These are phyloP conservation scores for Xanthoconium separans DNA, from an alignment of 1,284 basidiomycete species.

Conservation along the genomic window DNA sequence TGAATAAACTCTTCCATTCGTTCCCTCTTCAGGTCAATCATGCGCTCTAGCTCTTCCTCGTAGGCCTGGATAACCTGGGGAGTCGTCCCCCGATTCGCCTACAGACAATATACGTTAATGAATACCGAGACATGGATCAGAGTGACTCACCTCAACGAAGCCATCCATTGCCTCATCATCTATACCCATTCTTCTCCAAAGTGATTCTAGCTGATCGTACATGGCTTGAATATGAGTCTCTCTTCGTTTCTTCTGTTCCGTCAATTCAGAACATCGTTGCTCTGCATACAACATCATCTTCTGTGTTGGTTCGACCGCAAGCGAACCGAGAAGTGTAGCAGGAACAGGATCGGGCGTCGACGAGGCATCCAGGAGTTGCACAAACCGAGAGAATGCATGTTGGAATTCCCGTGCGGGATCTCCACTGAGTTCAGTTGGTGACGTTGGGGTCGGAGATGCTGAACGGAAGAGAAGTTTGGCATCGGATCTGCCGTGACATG, in stretches of 20 bases:
- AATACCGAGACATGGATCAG: background rate
- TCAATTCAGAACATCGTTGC: slow-evolving; percentile 55
- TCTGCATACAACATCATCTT: slow-evolving; percentile 65
- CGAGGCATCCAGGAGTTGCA: slow-evolving; percentile 60
- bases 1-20: slow-evolving; percentile 86
- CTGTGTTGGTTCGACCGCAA: slow-evolving; percentile 68
- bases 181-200: slow-evolving; percentile 81
- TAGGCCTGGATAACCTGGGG: slow-evolving; percentile 76
- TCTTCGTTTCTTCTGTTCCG: slow-evolving; percentile 64
- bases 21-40: slow-evolving; percentile 86
- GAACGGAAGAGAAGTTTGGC: slow-evolving; percentile 26
- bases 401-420: slow-evolving; percentile 44
- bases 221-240: slow-evolving; percentile 80
- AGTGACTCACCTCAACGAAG: slow-evolving; percentile 64
- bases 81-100: slow-evolving; percentile 69
- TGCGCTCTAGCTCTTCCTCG: slow-evolving; percentile 86
- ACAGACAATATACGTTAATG: background rate
- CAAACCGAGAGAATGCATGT: slow-evolving; percentile 61
- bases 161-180: slow-evolving; percentile 71
- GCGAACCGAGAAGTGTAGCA: slow-evolving; percentile 40
- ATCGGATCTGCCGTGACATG: slow-evolving; percentile 36
- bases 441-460: slow-evolving; percentile 28
- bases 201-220: slow-evolving; percentile 81
- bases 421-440: slow-evolving; percentile 20
- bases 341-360: slow-evolving; percentile 38